phyloP scores from a whole-genome alignment of 495 filamentous ascomycete genomes.

The Bathelium albidoporum region DNA sequence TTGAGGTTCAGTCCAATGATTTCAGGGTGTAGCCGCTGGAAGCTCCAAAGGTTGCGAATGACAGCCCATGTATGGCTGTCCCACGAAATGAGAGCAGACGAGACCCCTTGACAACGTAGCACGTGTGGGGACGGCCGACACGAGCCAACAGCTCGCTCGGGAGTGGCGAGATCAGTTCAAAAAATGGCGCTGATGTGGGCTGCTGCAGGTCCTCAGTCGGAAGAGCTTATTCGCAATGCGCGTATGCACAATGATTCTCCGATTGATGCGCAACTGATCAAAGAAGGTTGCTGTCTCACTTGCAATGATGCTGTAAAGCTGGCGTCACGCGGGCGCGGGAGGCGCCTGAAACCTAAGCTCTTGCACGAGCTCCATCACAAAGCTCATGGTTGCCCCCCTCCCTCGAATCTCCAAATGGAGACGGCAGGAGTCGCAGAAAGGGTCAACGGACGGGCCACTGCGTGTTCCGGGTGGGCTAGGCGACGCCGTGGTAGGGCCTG shows the following conservation, averaged over 20 bases:
- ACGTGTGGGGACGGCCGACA: neutral
- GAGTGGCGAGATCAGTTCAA: neutral
- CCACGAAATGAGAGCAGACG: conserved; percentile 3
- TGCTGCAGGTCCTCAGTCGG: conserved; percentile 1
- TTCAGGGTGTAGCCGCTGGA: conserved; percentile 2
- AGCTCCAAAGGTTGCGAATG: neutral
- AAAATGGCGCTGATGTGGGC: neutral
- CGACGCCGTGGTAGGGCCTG: neutral
- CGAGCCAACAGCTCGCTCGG: conserved; percentile 1
- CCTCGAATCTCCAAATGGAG: neutral
- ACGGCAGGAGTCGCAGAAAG: conserved; percentile 2
- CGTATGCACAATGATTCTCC: neutral
- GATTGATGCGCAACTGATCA: neutral
- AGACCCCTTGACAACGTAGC: neutral
- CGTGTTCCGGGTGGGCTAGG: neutral
- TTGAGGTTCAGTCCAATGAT: neutral
- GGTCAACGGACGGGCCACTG: neutral
- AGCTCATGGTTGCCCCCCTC: neutral
- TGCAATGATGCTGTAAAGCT: neutral
- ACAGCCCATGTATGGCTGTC: conserved; percentile 3
- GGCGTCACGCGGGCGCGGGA: neutral
- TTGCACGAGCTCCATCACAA: conserved; percentile 1
- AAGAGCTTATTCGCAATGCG: neutral
- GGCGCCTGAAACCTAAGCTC: neutral
- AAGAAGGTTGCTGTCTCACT: neutral